Evolutionary conservation across 2,329 filamentous ascomycete species (phyloP), one percentile per base, ranked within the genome.

Genomic region (Pseudogymnoascus sp.): DNA sequence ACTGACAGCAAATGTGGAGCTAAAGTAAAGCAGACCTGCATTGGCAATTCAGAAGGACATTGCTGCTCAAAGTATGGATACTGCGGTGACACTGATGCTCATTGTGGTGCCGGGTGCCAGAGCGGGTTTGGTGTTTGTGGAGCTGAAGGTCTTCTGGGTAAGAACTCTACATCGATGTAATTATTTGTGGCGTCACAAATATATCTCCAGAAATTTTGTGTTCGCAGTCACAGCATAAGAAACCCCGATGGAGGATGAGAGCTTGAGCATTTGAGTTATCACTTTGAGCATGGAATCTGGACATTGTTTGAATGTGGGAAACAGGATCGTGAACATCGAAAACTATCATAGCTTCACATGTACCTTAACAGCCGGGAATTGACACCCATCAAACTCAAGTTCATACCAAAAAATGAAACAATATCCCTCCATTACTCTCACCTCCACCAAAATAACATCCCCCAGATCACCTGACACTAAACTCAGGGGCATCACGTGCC

Each of bases 21-120:
- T 7, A 54, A 33, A 54, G 28, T 54, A 18, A n/a, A 9, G 9
- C n/a, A 54, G 47, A 20, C 47, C 16, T 54, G 47, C 16, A 54
- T 33, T 18, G 3, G 3, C 1, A 12, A 54, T 54, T 2, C 9
- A 30, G 16, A 14, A 8, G 28, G 47, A n/a, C n/a, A 28, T 16
- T 79, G 78, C 70, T 80, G 78, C 70, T 78, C 75, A 14, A 69
- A 67, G 61, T 68, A 69, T 64, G 69, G 74, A 57, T 72, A 70
- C 67, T 80, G 78, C 61, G 74, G 74, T 5, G 69, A 67, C 41
- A 72, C 71, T 64, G 68, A 67, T 35, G 67, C 69, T 30, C 71
- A 75, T 62, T 77, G 76, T 64, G 69, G 69, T 9, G 71, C 70
- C 38, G 72, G 72, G 12, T 77, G 75, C 66, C 71, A 76, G 66